Percentiles rank a stretch among this genome's conserved stretches.
These are phyloP conservation scores for Hypoxylon perforatum DNA, from an alignment of 495 filamentous ascomycete species.

Conservation along the genomic window DNA sequence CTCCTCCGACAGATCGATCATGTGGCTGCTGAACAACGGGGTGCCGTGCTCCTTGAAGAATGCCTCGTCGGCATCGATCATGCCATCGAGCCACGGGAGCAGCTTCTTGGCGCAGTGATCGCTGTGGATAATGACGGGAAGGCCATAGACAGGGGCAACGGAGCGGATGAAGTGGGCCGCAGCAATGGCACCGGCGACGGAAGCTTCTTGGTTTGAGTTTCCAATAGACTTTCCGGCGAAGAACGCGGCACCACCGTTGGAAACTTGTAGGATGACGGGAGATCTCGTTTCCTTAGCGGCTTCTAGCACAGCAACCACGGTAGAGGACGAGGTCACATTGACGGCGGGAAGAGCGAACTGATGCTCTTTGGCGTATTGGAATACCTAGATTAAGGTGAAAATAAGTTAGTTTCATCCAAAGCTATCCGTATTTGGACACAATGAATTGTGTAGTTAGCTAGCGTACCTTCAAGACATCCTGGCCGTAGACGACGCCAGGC, in stretches of 20 bases:
- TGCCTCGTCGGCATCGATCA: slow-evolving; percentile 89
- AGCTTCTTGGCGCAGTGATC: slow-evolving; percentile 95
- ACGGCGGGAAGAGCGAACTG: slow-evolving; percentile 92
- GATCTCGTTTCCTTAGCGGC: slow-evolving; percentile 89
- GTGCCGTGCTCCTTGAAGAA: slow-evolving; percentile 93
- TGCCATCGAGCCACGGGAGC: slow-evolving; percentile 94
- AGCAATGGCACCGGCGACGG: slow-evolving; percentile 86
- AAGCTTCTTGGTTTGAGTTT: slow-evolving; percentile 87
- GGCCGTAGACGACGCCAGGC: slow-evolving; percentile 86
- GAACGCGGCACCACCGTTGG: slow-evolving; percentile 93
- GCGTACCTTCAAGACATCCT: slow-evolving; percentile 72
- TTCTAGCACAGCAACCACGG: slow-evolving; percentile 88
- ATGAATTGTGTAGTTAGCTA: slow-evolving; percentile 28
- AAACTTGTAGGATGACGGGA: slow-evolving; percentile 90
- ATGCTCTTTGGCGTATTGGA: slow-evolving; percentile 86
- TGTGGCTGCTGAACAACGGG: slow-evolving; percentile 94
- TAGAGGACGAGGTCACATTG: slow-evolving; percentile 93
- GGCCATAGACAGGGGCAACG: slow-evolving; percentile 85
- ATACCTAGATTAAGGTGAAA: slow-evolving; percentile 50
- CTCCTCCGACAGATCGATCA: slow-evolving; percentile 94
- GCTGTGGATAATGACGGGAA: slow-evolving; percentile 92
- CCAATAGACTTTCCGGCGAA: slow-evolving; percentile 93
- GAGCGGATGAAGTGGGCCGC: slow-evolving; percentile 93
- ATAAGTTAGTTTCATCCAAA: too few relatives aligned
- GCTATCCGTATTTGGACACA: not conserved